Conservation (phyloP, 2,329 filamentous ascomycete genomes). For the Aspergillus sp. region DNA sequence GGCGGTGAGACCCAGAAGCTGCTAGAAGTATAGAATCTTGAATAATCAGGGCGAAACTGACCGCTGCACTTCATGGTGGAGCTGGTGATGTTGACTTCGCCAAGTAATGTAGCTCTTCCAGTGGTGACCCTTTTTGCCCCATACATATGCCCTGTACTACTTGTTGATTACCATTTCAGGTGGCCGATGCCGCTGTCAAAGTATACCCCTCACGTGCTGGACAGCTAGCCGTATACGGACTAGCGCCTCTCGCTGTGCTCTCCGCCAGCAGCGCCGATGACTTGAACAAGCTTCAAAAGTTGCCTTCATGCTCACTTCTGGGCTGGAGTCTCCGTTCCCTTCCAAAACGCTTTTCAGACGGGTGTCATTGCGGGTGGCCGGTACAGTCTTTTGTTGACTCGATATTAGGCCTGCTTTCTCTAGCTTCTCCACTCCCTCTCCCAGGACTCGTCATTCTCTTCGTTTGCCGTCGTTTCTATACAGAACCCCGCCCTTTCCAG, state of each 20-base stretch:
- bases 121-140: background rate
- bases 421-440: constrained; percentile 9
- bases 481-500: constrained; percentile 18
- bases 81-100: background rate
- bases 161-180: background rate
- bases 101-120: background rate
- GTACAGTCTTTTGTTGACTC: background rate
- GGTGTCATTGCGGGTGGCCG: constrained; percentile 6
- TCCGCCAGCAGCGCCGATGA: constrained; percentile 17
- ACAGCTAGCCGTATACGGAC: constrained; percentile 15
- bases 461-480: constrained; percentile 17
- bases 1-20: constrained; percentile 17
- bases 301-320: constrained; percentile 10
- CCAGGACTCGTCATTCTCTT: background rate
- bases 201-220: constrained; percentile 21
- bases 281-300: constrained; percentile 22
- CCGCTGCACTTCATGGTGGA: background rate
- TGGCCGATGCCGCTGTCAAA: background rate
- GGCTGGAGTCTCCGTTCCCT: constrained; percentile 16
- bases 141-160: background rate
- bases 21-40: constrained; percentile 11
- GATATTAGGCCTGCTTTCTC: background rate
- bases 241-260: constrained; percentile 13
- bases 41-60: background rate
- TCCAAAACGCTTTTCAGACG: constrained; percentile 11